phyloP scores from a whole-genome alignment of 805 yeast genomes.

The Kuraishia molischiana region DNA sequence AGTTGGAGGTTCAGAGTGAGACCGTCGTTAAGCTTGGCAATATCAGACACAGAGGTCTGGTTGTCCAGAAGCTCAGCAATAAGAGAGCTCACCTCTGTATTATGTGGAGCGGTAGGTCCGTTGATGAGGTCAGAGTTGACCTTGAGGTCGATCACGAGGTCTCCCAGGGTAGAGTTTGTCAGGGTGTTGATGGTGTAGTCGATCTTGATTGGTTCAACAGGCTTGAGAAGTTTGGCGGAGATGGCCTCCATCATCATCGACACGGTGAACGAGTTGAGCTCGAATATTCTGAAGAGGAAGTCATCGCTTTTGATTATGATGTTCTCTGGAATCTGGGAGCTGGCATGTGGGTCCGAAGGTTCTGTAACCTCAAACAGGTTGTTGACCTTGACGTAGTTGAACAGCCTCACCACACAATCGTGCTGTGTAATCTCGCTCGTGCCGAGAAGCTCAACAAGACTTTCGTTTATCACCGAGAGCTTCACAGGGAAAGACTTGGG shows the following conservation, averaged over 20 bases:
- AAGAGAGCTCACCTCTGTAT: constrained; percentile 30
- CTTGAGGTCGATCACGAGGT: constrained; percentile 66
- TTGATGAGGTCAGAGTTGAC: constrained; percentile 30
- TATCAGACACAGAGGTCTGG: constrained; percentile 29
- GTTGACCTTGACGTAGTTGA: constrained; percentile 25
- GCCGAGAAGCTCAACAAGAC: constrained; percentile 64
- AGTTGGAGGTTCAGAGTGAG: constrained; percentile 39
- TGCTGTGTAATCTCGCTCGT: constrained; percentile 74
- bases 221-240: constrained; percentile 57
- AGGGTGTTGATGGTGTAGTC: constrained; percentile 73
- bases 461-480: constrained; percentile 51
- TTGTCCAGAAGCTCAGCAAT: constrained; percentile 33
- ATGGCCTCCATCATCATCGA: constrained; percentile 64
- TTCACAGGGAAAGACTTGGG: constrained; percentile 67
- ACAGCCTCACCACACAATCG: constrained; percentile 44
- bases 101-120: constrained; percentile 22
- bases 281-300: constrained; percentile 32
- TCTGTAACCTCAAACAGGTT: constrained; percentile 21
- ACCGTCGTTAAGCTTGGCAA: constrained; percentile 21
- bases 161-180: constrained; percentile 72
- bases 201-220: constrained; percentile 70
- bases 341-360: constrained; percentile 6
- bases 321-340: constrained; percentile 11
- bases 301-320: constrained; percentile 31
- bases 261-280: constrained; percentile 47